Evolutionary conservation across 352 stramenopile species (phyloP), one percentile per base, ranked within the genome.

Genomic region (Phytophthora tubulina): DNA sequence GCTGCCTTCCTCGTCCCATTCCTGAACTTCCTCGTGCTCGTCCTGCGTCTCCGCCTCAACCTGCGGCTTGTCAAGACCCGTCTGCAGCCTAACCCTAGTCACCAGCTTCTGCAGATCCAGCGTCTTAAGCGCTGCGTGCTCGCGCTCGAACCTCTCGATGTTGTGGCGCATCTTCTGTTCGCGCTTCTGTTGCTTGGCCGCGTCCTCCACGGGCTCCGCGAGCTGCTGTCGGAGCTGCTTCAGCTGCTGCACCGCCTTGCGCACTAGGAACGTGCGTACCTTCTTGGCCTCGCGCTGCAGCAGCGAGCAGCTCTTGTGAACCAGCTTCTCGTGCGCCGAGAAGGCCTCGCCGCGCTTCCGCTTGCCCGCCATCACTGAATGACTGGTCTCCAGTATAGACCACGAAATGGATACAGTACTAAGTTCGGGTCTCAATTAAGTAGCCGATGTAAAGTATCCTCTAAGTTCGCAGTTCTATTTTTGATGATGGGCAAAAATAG

Each of bases 241-340:
- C 63, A 94, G 79, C 63, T 93, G 82, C 71, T 91, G 80, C 67
- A 94, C 76, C 10, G 62, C 71, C 71, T 92, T 92, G 59, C 81
- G 85, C 68, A 88, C 73, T 32, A 88, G 58, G 56, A 94, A 93
- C 21, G 76, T 67, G 62, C 81, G 79, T 41, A 93, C 80, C 64
- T 93, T 93, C 76, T 94, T 94, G 36, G 78, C 76, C 64, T 94
- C 87, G 39, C 87, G 85, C 74, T 91, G 85, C 74, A 94, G 73
- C 53, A 92, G 59, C 58, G 78, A 75, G 50, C 71, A 76, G 67
- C 83, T 91, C 78, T 94, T 91, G 78, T 94, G 86, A 65, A 82
- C 75, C 48, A 92, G 84, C 56, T 84, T 85, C 50, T 94, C 86
- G 51, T 87, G 81, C 71, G 80, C 76, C 44, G 73, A 84, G 76